phyloP scores from a whole-genome alignment of 2,329 filamentous ascomycete genomes.

The Sordariomycetes sp. region DNA sequence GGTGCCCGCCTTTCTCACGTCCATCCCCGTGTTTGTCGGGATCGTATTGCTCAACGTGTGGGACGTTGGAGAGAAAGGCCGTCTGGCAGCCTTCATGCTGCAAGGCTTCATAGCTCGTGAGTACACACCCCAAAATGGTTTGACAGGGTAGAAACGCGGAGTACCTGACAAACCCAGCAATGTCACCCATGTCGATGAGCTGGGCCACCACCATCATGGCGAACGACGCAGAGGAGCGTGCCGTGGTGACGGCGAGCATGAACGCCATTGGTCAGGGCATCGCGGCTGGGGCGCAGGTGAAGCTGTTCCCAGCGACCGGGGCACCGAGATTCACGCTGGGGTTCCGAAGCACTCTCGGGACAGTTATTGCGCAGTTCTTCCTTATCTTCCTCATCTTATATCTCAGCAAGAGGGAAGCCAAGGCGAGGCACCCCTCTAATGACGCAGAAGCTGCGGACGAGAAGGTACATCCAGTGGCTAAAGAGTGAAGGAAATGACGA shows the following conservation, averaged over 20 bases:
- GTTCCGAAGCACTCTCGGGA: conserved; percentile 18
- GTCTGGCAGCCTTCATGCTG: conserved; percentile 24
- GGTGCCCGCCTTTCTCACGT: conserved; percentile 18
- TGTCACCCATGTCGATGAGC: conserved; percentile 23
- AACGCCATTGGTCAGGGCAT: conserved; percentile 30
- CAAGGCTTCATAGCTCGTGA: conserved; percentile 20
- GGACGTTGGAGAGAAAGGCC: conserved; percentile 23
- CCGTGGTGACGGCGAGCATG: conserved; percentile 29
- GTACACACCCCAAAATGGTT: not conserved
- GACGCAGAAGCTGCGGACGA: not conserved
- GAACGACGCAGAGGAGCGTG: conserved; percentile 26
- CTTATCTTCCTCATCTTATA: conserved; percentile 13
- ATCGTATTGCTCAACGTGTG: conserved; percentile 22
- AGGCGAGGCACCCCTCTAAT: not conserved
- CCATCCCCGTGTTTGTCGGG: conserved; percentile 20
- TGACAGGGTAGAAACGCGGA: not conserved
- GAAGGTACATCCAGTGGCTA: not conserved
- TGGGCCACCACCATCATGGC: conserved; percentile 26
- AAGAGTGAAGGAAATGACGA: not conserved
- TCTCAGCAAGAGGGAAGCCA: not conserved
- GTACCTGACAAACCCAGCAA: conserved; percentile 8
- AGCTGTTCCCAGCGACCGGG: conserved; percentile 23
- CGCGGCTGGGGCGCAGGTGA: conserved; percentile 25
- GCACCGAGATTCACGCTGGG: conserved; percentile 21
- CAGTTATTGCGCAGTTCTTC: conserved; percentile 19